Conservation (phyloP, 2,329 filamentous ascomycete genomes). For the Eurotiales sp. region DNA sequence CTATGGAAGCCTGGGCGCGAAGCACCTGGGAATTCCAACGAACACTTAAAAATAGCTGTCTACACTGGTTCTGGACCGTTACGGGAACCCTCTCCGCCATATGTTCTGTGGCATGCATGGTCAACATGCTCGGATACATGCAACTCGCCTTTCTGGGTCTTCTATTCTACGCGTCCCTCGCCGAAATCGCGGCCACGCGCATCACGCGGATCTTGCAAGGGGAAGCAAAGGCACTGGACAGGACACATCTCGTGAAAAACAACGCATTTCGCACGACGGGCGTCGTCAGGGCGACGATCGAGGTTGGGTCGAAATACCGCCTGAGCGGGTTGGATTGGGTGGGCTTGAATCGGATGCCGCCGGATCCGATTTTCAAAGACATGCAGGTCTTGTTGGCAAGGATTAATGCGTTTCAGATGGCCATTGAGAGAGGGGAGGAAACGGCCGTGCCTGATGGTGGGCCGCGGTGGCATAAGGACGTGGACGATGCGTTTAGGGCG, state of each 20-base stretch:
- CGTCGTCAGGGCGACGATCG: slow-evolving; percentile 22
- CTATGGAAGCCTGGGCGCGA: slow-evolving; percentile 28
- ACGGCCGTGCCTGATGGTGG: neutral
- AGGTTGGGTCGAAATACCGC: slow-evolving; percentile 16
- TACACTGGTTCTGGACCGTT: slow-evolving; percentile 29
- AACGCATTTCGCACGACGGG: slow-evolving; percentile 18
- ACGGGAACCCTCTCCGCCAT: slow-evolving; percentile 26
- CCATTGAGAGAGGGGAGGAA: slow-evolving; percentile 10
- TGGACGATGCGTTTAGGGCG: neutral
- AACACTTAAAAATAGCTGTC: slow-evolving; percentile 13
- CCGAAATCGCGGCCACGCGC: slow-evolving; percentile 27
- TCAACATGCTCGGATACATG: slow-evolving; percentile 30
- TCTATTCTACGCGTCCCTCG: slow-evolving; percentile 26
- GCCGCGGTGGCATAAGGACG: neutral
- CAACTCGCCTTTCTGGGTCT: slow-evolving; percentile 28
- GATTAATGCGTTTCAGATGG: slow-evolving; percentile 17
- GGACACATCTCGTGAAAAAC: slow-evolving; percentile 6
- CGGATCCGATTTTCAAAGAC: slow-evolving; percentile 18
- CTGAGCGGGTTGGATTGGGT: slow-evolving; percentile 23
- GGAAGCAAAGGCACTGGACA: slow-evolving; percentile 16
- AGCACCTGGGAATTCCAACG: slow-evolving; percentile 28
- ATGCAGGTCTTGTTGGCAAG: slow-evolving; percentile 21
- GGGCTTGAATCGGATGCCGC: slow-evolving; percentile 20
- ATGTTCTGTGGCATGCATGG: slow-evolving; percentile 31
- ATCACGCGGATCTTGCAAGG: slow-evolving; percentile 23